Base-by-base conservation (phyloP, 2,329 filamentous ascomycete genomes). In the Madurella fahalii region DNA sequence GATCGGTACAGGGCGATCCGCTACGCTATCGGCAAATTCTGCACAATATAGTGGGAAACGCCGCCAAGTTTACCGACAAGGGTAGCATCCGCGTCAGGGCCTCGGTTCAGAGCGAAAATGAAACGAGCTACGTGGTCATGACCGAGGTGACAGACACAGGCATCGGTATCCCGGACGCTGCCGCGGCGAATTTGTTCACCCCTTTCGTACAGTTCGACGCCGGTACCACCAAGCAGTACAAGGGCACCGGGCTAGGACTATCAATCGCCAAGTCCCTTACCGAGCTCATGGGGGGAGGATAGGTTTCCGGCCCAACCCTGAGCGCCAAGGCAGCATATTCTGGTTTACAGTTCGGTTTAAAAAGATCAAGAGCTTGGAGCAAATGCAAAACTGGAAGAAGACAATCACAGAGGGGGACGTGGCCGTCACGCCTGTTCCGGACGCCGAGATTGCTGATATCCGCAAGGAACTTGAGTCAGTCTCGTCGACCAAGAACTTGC, bases 131-230 rank as follows among this genome's bases (percentile, higher is more conserved):
- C 56, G 69, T 67, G 1, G 72, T 85, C n/a, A 63, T 74, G 30
- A 78, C 79, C 60, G 80, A 81, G 0, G 80, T 94, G 4, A 83
- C 87, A 66, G 89, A 94, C 62, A 89, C 87, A 0, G 89, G 89
- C 1, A 91, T 94, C 47, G 89, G 89, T 5, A 91, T 94, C 32
- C 85, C 90, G 56, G 84, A 90, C 40, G 82, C 4, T 16, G 73
- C 74, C 0, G 65, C 72, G 5, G 68, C 71, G 37, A 72, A 72
- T 1, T 72, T 85, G 1, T 93, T 93, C 71, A 85, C 85, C 55
- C 89, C 89, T 0, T 93, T 93, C 68, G 89, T 84, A 54, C 89
- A 93, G 68, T 88, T 87, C 5, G 89, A 93, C 65, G 83, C 87
- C 2, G 90, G 87, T 4, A 92, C 89, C 0, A 88, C 88, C 18